These are phyloP conservation scores for Taiwanofungus camphoratus DNA, from an alignment of 1,284 basidiomycete species.

Conservation along the genomic window DNA sequence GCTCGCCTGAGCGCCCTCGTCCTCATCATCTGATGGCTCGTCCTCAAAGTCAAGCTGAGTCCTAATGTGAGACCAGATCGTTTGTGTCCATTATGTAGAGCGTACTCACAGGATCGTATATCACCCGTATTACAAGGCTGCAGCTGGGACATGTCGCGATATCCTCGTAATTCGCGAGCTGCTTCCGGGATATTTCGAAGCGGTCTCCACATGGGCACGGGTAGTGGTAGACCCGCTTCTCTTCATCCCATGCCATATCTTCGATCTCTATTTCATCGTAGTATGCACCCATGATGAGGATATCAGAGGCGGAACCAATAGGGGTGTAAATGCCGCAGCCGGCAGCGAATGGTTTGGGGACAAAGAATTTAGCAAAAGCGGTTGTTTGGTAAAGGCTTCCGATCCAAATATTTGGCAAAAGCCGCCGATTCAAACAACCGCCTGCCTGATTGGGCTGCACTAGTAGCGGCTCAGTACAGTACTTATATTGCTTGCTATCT, in stretches of 20 bases:
- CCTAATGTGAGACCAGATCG: constrained; percentile 1
- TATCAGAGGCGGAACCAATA: neutral
- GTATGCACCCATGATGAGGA: constrained; percentile 62
- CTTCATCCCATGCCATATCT: constrained; percentile 89
- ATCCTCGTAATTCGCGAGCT: constrained; percentile 90
- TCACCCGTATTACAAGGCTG: constrained; percentile 87
- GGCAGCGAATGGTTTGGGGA: constrained; percentile 1
- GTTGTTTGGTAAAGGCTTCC: neutral
- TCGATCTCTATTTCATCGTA: constrained; percentile 95
- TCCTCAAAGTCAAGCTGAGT: constrained; percentile 71
- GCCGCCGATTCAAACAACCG: constrained; percentile 11
- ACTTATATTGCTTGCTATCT: too few relatives aligned
- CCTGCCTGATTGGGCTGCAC: too few relatives aligned
- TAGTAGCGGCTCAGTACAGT: too few relatives aligned
- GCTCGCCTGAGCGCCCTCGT: constrained; percentile 27
- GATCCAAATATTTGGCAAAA: constrained; percentile 11
- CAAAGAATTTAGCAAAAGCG: neutral
- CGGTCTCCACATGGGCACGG: constrained; percentile 98
- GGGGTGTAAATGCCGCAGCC: neutral
- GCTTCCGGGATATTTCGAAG: constrained; percentile 90
- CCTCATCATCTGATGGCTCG: constrained; percentile 45
- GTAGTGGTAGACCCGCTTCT: constrained; percentile 85
- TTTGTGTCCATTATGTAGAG: neutral
- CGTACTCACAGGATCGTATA: constrained; percentile 87
- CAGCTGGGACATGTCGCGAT: constrained; percentile 98